Percentiles rank a stretch among this genome's conserved stretches.
These are phyloP conservation scores for Symmetrospora coprosmae DNA, from an alignment of 768 basidiomycete genomes.

Conservation along the genomic window DNA sequence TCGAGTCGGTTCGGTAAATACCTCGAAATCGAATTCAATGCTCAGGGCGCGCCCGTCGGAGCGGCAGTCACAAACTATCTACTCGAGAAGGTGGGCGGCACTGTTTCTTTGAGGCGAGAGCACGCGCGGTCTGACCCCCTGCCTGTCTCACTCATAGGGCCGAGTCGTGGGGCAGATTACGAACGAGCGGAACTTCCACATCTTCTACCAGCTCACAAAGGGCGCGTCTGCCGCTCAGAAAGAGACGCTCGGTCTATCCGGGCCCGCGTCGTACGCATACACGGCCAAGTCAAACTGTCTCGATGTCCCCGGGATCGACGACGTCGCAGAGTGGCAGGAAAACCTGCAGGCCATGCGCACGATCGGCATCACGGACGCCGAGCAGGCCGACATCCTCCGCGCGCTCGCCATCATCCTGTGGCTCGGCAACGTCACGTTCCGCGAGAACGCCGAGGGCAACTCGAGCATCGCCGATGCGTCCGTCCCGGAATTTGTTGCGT, in stretches of 20 bases:
- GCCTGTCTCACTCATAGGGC: slow-evolving; percentile 3
- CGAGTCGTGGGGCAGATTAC: slow-evolving; percentile 86
- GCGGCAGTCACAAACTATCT: slow-evolving; percentile 98
- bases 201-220: slow-evolving; percentile 99
- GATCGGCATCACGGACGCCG: slow-evolving; percentile 68
- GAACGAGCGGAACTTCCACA: slow-evolving; percentile 93
- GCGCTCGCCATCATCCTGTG: slow-evolving; percentile 83
- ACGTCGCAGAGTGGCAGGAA: slow-evolving; percentile 69
- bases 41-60: slow-evolving; percentile 79
- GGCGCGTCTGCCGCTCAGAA: slow-evolving; percentile 76
- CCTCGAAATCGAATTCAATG: slow-evolving; percentile 97
- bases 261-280: slow-evolving; percentile 87
- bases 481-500: slow-evolving; percentile 88
- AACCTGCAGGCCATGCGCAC: slow-evolving; percentile 90
- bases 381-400: slow-evolving; percentile 84
- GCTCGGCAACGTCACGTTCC: slow-evolving; percentile 89
- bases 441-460: slow-evolving; percentile 79
- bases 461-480: slow-evolving; percentile 61
- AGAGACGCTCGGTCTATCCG: slow-evolving; percentile 87
- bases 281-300: slow-evolving; percentile 84
- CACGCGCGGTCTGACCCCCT: not conserved
- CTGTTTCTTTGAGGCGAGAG: not conserved
- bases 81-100: slow-evolving; percentile 69
- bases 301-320: slow-evolving; percentile 79
- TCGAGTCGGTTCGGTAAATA: slow-evolving; percentile 61